Conservation (phyloP, 495 filamentous ascomycete species). For the Lepraria neglecta region DNA sequence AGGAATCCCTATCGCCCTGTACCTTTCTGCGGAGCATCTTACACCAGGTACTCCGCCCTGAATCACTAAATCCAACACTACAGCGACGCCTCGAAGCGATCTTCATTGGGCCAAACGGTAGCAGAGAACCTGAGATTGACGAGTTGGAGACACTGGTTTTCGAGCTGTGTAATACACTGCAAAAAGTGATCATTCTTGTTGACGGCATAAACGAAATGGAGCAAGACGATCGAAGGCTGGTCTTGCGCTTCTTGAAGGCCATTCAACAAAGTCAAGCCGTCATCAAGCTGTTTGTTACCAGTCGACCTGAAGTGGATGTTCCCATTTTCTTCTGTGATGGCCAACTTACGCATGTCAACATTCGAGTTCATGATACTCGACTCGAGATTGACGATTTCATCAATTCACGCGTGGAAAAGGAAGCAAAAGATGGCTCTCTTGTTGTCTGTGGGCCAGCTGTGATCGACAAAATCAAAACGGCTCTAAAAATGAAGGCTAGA, state of each 20-base stretch:
- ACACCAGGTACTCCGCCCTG: not conserved
- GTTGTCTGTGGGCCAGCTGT: slow-evolving; percentile 8
- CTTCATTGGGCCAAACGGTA: slow-evolving; percentile 8
- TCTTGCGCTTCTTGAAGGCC: slow-evolving; percentile 7
- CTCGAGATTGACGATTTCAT: slow-evolving; percentile 7
- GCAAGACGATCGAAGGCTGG: slow-evolving; percentile 11
- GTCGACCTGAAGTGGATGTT: slow-evolving; percentile 9
- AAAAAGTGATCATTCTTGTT: slow-evolving; percentile 13
- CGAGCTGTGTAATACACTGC: slow-evolving; percentile 5
- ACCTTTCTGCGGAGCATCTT: slow-evolving; percentile 10
- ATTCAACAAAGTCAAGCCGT: not conserved
- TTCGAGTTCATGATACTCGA: slow-evolving; percentile 12
- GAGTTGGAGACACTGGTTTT: slow-evolving; percentile 6
- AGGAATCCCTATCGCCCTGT: slow-evolving; percentile 1
- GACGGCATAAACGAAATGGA: slow-evolving; percentile 4
- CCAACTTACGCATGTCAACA: slow-evolving; percentile 6
- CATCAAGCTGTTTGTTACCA: slow-evolving; percentile 7
- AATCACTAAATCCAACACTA: slow-evolving; percentile 12
- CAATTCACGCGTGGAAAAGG: slow-evolving; percentile 7
- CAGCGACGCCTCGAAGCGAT: slow-evolving; percentile 11
- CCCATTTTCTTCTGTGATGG: slow-evolving; percentile 1
- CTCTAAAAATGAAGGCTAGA: slow-evolving; percentile 10
- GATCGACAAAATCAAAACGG: not conserved
- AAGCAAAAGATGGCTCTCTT: slow-evolving; percentile 4
- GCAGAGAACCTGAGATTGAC: slow-evolving; percentile 9